Conservation (phyloP, 2,329 filamentous ascomycete genomes). For the Zasmidium angulare region DNA sequence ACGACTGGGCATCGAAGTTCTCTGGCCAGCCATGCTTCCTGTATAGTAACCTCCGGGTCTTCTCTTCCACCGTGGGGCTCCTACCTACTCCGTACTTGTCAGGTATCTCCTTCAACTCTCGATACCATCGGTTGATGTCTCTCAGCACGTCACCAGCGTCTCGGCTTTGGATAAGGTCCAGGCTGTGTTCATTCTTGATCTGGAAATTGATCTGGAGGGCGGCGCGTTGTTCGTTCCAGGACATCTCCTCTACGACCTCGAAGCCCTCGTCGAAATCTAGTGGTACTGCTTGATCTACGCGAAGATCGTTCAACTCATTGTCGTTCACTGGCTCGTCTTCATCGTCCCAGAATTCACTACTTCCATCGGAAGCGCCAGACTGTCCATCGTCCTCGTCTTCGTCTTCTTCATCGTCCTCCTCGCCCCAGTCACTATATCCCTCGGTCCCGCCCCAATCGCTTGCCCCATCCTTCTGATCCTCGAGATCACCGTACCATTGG, state of each 20-base stretch:
- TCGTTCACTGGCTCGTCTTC: neutral
- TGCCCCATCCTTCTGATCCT: slow-evolving; percentile 5
- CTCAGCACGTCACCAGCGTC: slow-evolving; percentile 12
- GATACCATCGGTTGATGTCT: slow-evolving; percentile 13
- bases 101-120: slow-evolving; percentile 13
- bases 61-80: neutral
- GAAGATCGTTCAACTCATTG: slow-evolving; percentile 7
- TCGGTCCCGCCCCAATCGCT: slow-evolving; percentile 13
- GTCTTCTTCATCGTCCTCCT: neutral
- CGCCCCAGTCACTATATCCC: neutral
- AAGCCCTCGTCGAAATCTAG: slow-evolving; percentile 16
- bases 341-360: slow-evolving; percentile 10
- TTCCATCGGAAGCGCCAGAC: slow-evolving; percentile 1
- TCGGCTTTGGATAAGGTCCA: slow-evolving; percentile 8
- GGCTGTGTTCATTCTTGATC: slow-evolving; percentile 6
- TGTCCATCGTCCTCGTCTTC: neutral
- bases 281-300: neutral
- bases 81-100: slow-evolving; percentile 2
- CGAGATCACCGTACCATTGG: neutral
- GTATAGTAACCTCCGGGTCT: slow-evolving; percentile 6
- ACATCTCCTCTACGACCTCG: slow-evolving; percentile 6
- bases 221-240: neutral
- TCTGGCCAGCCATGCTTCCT: slow-evolving; percentile 16
- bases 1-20: slow-evolving; percentile 15
- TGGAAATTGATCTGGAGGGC: neutral